phyloP scores from a whole-genome alignment of 345 rosid genomes.

The Dipteronia sinensis region DNA sequence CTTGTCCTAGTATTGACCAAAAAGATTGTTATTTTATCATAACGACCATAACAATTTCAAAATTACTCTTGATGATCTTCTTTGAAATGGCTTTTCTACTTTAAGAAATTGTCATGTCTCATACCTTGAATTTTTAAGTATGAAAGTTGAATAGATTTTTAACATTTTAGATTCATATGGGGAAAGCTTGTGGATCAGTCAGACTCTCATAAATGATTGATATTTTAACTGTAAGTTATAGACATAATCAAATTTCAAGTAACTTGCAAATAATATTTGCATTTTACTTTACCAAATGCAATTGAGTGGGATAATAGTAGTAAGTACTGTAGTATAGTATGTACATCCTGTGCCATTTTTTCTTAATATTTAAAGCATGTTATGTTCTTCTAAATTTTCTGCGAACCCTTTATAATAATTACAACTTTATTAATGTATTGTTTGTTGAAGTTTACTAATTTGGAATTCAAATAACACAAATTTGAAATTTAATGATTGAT shows the following conservation, averaged over 20 bases:
- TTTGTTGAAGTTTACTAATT: neutral
- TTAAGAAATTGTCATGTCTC: neutral
- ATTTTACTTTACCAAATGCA: neutral
- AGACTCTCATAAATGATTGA: neutral
- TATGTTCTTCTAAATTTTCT: neutral
- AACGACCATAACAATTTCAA: neutral
- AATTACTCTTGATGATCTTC: neutral
- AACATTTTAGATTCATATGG: neutral
- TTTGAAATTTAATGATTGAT: neutral
- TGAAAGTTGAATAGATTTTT: neutral
- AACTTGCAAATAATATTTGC: neutral
- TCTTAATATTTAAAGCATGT: neutral
- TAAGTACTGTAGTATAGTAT: neutral
- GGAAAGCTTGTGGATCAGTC: neutral
- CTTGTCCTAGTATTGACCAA: slow-evolving; percentile 1
- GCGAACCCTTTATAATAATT: neutral
- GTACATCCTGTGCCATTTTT: neutral
- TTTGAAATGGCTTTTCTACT: neutral
- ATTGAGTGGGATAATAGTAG: neutral
- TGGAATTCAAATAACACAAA: neutral
- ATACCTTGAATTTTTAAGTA: neutral
- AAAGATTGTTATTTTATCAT: neutral
- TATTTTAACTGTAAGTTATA: too few relatives aligned
- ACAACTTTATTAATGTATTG: neutral
- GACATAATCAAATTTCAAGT: neutral